A percentile compares a stretch with the other conserved stretches of the same genome.
Evolutionary conservation across 768 basidiomycete species (phyloP).

Genomic region (Cyclocybe cylindracea): DNA sequence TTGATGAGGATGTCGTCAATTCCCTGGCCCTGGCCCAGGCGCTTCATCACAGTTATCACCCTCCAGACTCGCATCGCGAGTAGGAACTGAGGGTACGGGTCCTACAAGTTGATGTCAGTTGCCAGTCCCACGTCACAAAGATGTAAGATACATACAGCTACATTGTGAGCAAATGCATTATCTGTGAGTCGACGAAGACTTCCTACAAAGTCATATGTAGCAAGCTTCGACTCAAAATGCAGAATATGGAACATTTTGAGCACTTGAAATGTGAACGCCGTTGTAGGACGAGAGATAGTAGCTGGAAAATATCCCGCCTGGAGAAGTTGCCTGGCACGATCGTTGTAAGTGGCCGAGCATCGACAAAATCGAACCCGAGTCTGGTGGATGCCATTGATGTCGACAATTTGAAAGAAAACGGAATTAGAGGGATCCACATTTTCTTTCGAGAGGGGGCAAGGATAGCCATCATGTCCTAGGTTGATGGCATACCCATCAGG

Average conservation of each 20-base stretch:
- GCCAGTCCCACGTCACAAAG: too few species aligned
- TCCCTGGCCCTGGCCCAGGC: too few species aligned
- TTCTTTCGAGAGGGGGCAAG: too few species aligned
- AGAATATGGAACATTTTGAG: conserved; percentile 26
- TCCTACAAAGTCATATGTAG: conserved; percentile 28
- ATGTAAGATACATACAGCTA: too few species aligned
- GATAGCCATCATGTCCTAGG: conserved; percentile 16
- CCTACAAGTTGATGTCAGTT: too few species aligned
- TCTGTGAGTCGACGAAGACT: conserved; percentile 21
- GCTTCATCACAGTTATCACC: too few species aligned
- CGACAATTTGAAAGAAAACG: conserved; percentile 34
- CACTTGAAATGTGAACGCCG: conserved; percentile 22
- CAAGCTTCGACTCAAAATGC: conserved; percentile 28
- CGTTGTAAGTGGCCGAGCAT: conserved; percentile 20
- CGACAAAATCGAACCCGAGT: conserved; percentile 31
- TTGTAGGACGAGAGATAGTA: conserved; percentile 25
- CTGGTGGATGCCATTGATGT: conserved; percentile 29
- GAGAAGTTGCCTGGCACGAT: conserved; percentile 28
- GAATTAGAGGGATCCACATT: too few species aligned
- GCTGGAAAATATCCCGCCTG: conserved; percentile 30
- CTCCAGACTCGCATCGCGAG: too few species aligned
- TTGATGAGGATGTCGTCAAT: too few species aligned
- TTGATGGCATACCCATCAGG: conserved; percentile 5
- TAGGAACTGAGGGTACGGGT: too few species aligned
- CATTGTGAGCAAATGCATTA: too few species aligned